These are phyloP conservation scores for Neonothopanus nambi DNA, from an alignment of 1,284 basidiomycete species.

Conservation along the genomic window DNA sequence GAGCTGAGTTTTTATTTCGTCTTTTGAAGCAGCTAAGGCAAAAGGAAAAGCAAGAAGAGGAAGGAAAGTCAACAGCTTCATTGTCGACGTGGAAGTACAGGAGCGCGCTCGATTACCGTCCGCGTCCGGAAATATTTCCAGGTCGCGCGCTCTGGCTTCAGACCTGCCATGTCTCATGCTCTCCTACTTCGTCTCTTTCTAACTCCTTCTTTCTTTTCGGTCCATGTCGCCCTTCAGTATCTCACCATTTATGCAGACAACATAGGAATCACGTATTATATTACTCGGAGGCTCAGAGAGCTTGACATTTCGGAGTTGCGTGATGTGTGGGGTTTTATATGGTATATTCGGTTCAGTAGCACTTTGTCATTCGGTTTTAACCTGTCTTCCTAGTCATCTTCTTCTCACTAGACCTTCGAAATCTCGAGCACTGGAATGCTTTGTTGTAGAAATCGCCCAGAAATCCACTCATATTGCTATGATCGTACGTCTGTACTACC, in stretches of 20 bases:
- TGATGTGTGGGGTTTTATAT: conserved; percentile 97
- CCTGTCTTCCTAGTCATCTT: conserved; percentile 66
- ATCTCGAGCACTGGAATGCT: conserved; percentile 88
- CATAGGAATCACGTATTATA: conserved; percentile 95
- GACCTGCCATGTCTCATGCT: conserved; percentile 64
- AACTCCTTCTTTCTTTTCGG: conserved; percentile 87
- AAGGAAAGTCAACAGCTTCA: conserved; percentile 26
- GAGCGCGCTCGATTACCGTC: background rate
- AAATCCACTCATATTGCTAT: conserved; percentile 92
- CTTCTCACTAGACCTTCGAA: conserved; percentile 88
- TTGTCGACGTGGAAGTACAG: conserved; percentile 20
- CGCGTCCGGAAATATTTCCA: background rate
- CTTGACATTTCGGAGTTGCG: conserved; percentile 81
- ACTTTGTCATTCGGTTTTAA: conserved; percentile 18
- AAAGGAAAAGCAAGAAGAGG: conserved; percentile 48
- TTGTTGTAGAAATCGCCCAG: conserved; percentile 84
- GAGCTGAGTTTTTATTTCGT: conserved; percentile 52
- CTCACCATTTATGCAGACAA: conserved; percentile 88
- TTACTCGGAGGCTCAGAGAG: conserved; percentile 80
- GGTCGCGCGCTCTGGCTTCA: background rate
- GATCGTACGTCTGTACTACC: conserved; percentile 63
- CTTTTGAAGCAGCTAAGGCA: conserved; percentile 41
- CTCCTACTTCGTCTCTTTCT: conserved; percentile 86
- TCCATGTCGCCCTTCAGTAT: conserved; percentile 89
- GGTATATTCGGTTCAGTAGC: conserved; percentile 50